Evolutionary conservation across 2,329 filamentous ascomycete species (phyloP), one percentile per base, ranked within the genome.

Genomic region (Pestalotiopsis sp.): DNA sequence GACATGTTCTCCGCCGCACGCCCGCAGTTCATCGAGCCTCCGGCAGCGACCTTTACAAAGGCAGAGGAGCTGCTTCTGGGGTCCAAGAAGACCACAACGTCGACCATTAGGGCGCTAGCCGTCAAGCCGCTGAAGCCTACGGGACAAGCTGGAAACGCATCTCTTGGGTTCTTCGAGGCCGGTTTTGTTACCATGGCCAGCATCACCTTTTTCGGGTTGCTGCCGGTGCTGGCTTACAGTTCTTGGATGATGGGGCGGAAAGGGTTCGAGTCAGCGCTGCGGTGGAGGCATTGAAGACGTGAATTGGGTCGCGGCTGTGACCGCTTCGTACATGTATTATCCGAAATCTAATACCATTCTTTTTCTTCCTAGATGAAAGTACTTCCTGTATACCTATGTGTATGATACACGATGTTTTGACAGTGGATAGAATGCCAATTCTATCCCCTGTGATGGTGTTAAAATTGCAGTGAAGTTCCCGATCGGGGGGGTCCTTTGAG

Each of bases 131-230:
- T 82, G 62, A 75, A 74, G 12, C 71, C 81, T 3, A 78, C 77
- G 2, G 78, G 78, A 3, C 78, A 83, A 70, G 76, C 75, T 2
- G 71, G 73, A 38, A 71, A 83, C 66, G 49, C 71, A 68, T 69
- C 77, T 60, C 61, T 85, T 36, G 84, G 84, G 0, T 86, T 85
- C 75, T 86, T 86, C 70, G 83, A 85, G 69, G 81, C 84, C 68
- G 84, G 83, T 0, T 78, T 86, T 41, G 72, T 86, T 3, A 78
- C 78, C 0, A 80, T 80, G 2, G 73, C 74, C 5, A 73, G 77
- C 2, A 60, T 79, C n/a, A 41, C 73, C 5, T 57, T 78, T 64
- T 65, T 61, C 6, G 66, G 69, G 11, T 40, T 72, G 20, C 36
- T 72, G 3, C 69, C 70, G 0, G n/a, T 69, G 23, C 5, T 71